Evolutionary conservation across 1,284 basidiomycete species (phyloP), one percentile per base, ranked within the genome.

Genomic region (Anthracocystis setariae): DNA sequence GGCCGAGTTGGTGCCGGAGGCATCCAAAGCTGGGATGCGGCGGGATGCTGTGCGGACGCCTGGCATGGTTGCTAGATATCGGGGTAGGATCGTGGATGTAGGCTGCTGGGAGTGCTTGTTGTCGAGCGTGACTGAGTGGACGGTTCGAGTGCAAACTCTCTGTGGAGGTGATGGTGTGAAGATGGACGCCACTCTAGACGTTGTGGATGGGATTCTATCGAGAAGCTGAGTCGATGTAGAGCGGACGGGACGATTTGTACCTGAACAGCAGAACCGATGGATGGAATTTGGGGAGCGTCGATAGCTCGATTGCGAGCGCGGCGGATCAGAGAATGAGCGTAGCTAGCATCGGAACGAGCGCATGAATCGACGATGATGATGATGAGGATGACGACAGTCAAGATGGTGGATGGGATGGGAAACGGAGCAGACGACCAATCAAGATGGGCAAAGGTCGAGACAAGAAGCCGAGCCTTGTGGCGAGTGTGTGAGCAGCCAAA

Each of bases 31-130:
- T 8, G 67, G 53, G 10, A 62, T 17, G 35, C 68, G 68, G 61
- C 60, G 57, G 5, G 68, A 66, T 24, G 68, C 68, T 35, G 55
- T 33, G 32, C 68, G 50, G 32, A 42, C 53, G 42, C 37, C 43
- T 3, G 68, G 58, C 68, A 71, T 71, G 49, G 13, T 47, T 48
- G 64, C n/a, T 40, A 23, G 8, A 3, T 29, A 21, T 37, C 29
- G 24, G 29, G 35, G 18, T 9, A 38, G 24, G 8, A 25, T n/a
- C 20, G n/a, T 7, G n/a, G 17, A 20, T 23, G 39, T 21, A n/a
- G 18, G 18, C 4, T 8, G 37, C 20, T 42, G 18, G 18, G 21
- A 21, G 39, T 42, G 39, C 8, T 23, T 12, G n/a, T 42, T 8
- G 10, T 42, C 17, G 20, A 18, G 49, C 15, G 8, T 27, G 8